Percentiles rank a stretch among this genome's conserved stretches.
These are phyloP conservation scores for Myxozyma nipponensis DNA, from an alignment of 805 yeast species.

Conservation along the genomic window DNA sequence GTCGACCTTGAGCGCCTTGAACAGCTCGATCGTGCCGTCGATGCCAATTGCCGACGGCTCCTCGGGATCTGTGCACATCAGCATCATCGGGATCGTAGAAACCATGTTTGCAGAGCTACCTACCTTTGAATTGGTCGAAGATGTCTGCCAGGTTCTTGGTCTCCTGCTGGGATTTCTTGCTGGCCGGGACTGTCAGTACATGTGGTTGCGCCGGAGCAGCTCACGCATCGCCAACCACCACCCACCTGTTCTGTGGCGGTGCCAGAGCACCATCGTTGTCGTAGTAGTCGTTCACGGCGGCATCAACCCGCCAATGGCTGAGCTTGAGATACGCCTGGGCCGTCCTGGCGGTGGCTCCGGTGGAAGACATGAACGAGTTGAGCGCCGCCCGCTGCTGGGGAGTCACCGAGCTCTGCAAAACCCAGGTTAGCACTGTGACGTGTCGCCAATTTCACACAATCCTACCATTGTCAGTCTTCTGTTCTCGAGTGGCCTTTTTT, in stretches of 20 bases:
- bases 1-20: slow-evolving; percentile 53
- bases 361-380: slow-evolving; percentile 16
- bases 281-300: slow-evolving; percentile 39
- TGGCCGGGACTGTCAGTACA: background rate
- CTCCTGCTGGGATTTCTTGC: slow-evolving; percentile 5
- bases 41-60: slow-evolving; percentile 51
- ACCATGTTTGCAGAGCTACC: no score
- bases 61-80: slow-evolving; percentile 25
- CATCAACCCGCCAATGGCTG: slow-evolving; percentile 33
- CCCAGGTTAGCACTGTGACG: no score
- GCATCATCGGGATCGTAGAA: no score
- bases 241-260: slow-evolving; percentile 5
- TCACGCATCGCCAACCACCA: background rate
- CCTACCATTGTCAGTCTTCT: no score
- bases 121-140: slow-evolving; percentile 33
- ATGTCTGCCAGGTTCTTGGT: slow-evolving; percentile 20
- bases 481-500: no score
- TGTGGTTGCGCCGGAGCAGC: background rate
- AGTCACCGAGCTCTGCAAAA: background rate
- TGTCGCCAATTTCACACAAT: no score
- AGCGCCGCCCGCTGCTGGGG: slow-evolving; percentile 15
- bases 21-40: slow-evolving; percentile 70
- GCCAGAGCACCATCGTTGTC: slow-evolving; percentile 9
- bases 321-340: slow-evolving; percentile 16
- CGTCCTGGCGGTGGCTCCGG: slow-evolving; percentile 15